Base-by-base conservation (phyloP, 805 yeast genomes). In the Ogataea pini region DNA sequence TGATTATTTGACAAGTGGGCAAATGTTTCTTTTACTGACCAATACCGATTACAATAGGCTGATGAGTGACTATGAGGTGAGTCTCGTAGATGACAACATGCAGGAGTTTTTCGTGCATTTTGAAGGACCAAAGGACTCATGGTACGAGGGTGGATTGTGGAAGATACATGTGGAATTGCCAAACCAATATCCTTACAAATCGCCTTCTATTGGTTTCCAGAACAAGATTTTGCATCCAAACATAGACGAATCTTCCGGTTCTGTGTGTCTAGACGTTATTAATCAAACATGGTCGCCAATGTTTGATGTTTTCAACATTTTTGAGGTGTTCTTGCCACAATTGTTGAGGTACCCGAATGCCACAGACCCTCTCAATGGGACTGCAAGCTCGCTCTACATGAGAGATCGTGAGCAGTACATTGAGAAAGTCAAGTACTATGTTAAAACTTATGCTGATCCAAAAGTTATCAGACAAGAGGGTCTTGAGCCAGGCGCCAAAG, bases 221-320 rank as follows among this genome's bases (percentile, higher is more conserved):
- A 94, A 91, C 69, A 86, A 85, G 63, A 92, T 94, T 16, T 91
- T 82, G 69, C 99, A 92, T 65, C 99, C 99, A 5, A 92, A 92
- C 62, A 90, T 92, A 52, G 99, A 92, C 64, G 95, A 90, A 64
- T 76, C 82, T 22, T 83, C 82, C 1, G 99, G 99, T 0, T 83
- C 95, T 0, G 97, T 92, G 6, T 92, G 99, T 68, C 79, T 92
- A 42, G 98, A 92, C 65, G 98, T 94, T 14, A 91, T 92, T 54
- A 92, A 92, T 65, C 97, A 92, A 63, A 89, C 98, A 0, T 92
- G 99, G 99, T 87, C 96, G 36, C 98, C 99, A 1, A 87, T 92
- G 89, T 92, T 90, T 72, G 97, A 94, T 47, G 77, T 94, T 55
- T 73, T 84, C 55, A 94, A 94, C 64, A 87, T 92, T 20, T 89